Evolutionary conservation across 169 alveolate species (phyloP).

Genomic region (Eimeria brunetti): DNA sequence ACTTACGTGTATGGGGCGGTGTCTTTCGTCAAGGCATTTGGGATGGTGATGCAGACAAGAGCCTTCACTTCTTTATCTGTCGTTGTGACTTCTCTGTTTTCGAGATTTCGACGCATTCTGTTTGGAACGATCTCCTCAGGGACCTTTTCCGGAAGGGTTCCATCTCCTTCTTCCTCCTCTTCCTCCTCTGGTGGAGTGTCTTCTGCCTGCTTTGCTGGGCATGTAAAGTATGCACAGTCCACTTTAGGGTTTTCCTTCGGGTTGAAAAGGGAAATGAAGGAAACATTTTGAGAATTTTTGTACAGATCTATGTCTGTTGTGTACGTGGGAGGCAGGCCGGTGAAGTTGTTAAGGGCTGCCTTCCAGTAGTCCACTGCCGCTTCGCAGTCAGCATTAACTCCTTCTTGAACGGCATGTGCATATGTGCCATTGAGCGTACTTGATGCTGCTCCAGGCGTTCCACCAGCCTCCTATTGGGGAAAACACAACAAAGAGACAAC

Average conservation of each 20-base stretch:
- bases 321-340: not conserved
- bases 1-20: not conserved
- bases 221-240: conserved; percentile 15
- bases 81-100: no score
- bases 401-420: not conserved
- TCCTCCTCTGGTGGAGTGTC: no score
- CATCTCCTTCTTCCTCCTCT: no score
- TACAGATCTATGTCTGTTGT: not conserved
- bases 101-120: no score
- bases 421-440: not conserved
- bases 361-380: not conserved
- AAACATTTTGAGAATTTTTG: not conserved
- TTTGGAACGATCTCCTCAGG: no score
- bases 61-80: conserved; percentile 3
- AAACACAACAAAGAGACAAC: no score
- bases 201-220: not conserved
- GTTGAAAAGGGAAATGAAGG: not conserved
- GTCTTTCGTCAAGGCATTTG: not conserved
- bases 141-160: no score
- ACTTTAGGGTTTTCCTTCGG: not conserved
- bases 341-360: not conserved
- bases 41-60: conserved; percentile 1
- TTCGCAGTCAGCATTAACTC: not conserved
- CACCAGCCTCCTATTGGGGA: no score
- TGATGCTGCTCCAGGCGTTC: not conserved